Percentiles rank a stretch among this genome's conserved stretches.
Evolutionary conservation across 2,329 filamentous ascomycete species (phyloP).

Genomic region (Herpotrichia juniperi): DNA sequence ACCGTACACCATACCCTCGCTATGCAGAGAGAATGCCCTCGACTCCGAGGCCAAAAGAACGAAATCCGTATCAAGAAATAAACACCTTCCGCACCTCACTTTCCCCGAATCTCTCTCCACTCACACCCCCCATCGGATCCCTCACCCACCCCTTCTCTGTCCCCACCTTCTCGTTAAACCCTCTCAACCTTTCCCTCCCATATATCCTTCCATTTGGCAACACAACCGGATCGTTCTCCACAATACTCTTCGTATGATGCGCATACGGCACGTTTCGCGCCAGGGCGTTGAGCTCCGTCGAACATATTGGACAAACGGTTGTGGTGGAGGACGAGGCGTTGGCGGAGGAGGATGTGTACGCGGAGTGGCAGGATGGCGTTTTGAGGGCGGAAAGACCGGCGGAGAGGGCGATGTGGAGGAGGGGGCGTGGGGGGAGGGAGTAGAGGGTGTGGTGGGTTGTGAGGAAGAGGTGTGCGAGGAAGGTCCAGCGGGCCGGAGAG

Average conservation of each 20-base stretch:
- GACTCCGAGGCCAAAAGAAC: no score
- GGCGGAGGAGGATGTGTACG: constrained; percentile 62
- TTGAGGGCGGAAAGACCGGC: constrained; percentile 94
- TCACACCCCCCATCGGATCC: constrained; percentile 73
- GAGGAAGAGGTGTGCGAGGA: constrained; percentile 81
- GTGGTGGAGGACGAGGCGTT: constrained; percentile 64
- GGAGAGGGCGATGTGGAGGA: constrained; percentile 88
- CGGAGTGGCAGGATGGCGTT: constrained; percentile 88
- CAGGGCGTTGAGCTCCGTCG: constrained; percentile 90
- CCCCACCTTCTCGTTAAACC: constrained; percentile 80
- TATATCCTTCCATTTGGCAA: constrained; percentile 89
- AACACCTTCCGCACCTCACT: constrained; percentile 82
- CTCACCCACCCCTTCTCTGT: constrained; percentile 70
- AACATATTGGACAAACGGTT: constrained; percentile 92
- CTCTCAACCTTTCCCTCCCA: constrained; percentile 73
- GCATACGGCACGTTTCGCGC: constrained; percentile 90
- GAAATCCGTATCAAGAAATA: constrained; percentile 68
- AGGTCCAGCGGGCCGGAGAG: constrained; percentile 72
- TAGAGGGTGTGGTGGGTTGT: constrained; percentile 86
- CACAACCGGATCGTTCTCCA: constrained; percentile 85
- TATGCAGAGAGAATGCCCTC: constrained; percentile 1
- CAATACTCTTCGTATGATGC: constrained; percentile 90
- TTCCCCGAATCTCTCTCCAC: constrained; percentile 52
- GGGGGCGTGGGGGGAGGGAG: constrained; percentile 78
- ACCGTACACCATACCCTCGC: constrained; percentile 3